Percentiles rank a stretch among this genome's conserved stretches.
Evolutionary conservation across 352 stramenopile genomes (phyloP).

Genomic region (Albugo laibachii): DNA sequence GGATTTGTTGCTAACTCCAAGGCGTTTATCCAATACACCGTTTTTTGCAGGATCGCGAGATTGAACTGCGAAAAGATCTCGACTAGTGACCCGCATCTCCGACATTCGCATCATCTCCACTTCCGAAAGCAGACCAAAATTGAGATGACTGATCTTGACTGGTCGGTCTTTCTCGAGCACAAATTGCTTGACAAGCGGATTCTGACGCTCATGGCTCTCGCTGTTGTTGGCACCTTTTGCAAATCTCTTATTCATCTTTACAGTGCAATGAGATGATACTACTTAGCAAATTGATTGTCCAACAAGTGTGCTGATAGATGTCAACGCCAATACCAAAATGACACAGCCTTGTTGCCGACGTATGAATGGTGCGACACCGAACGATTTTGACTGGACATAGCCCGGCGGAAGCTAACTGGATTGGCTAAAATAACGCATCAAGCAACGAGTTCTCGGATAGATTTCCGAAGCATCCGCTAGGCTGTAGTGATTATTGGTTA

Average conservation of each 20-base stretch:
- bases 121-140: slow-evolving; percentile 93
- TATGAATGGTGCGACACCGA: no score
- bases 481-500: no score
- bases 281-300: no score
- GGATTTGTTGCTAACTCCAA: slow-evolving; percentile 96
- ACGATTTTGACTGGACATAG: no score
- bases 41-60: slow-evolving; percentile 80
- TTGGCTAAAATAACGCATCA: no score
- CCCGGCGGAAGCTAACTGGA: no score
- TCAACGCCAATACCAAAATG: no score
- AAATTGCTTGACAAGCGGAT: slow-evolving; percentile 78
- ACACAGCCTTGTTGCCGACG: no score
- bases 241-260: slow-evolving; percentile 1
- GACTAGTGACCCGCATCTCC: slow-evolving; percentile 86
- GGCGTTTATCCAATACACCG: slow-evolving; percentile 91
- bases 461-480: no score
- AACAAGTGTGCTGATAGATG: no score
- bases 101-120: slow-evolving; percentile 91
- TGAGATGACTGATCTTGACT: slow-evolving; percentile 93
- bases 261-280: no score
- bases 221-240: neutral
- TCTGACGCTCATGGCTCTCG: slow-evolving; percentile 30
- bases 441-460: no score
- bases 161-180: slow-evolving; percentile 76
- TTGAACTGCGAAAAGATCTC: slow-evolving; percentile 95